Evolutionary conservation across 1,284 basidiomycete genomes (phyloP).

Genomic region (Coniophora puteana): DNA sequence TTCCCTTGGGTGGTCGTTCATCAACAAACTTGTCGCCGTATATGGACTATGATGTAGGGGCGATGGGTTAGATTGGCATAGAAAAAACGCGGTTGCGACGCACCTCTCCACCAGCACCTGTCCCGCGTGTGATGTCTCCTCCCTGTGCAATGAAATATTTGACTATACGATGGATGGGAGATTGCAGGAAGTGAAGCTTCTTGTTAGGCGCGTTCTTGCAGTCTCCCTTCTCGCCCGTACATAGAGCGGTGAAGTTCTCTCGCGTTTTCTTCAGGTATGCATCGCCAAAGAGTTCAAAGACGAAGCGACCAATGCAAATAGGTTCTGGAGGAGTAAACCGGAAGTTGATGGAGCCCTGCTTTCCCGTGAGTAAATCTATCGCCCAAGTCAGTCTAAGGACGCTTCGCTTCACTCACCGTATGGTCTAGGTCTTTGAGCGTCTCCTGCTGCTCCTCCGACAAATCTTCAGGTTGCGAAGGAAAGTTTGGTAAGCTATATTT

Average conservation of each 20-base stretch:
- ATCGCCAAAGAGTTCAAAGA: slow-evolving; percentile 35
- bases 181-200: slow-evolving; percentile 38
- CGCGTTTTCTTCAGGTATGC: slow-evolving; percentile 40
- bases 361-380: slow-evolving; percentile 3
- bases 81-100: slow-evolving; percentile 8
- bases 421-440: slow-evolving; percentile 37
- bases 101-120: slow-evolving; percentile 50
- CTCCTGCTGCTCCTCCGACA: slow-evolving; percentile 39
- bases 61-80: slow-evolving; percentile 9
- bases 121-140: slow-evolving; percentile 46
- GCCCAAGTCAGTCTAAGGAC: neutral
- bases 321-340: slow-evolving; percentile 32
- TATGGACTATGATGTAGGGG: slow-evolving; percentile 31
- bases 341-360: slow-evolving; percentile 28
- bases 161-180: slow-evolving; percentile 42
- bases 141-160: slow-evolving; percentile 47
- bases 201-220: slow-evolving; percentile 48
- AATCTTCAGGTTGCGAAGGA: slow-evolving; percentile 27
- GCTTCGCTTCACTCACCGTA: slow-evolving; percentile 5
- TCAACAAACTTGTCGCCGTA: slow-evolving; percentile 49
- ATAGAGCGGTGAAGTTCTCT: slow-evolving; percentile 43
- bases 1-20: slow-evolving; percentile 44
- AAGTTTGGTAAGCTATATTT: slow-evolving; percentile 40
- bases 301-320: slow-evolving; percentile 33
- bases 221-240: slow-evolving; percentile 42